phyloP scores from a whole-genome alignment of 1,139 yeast species.

The Pneumocystis sp. region DNA sequence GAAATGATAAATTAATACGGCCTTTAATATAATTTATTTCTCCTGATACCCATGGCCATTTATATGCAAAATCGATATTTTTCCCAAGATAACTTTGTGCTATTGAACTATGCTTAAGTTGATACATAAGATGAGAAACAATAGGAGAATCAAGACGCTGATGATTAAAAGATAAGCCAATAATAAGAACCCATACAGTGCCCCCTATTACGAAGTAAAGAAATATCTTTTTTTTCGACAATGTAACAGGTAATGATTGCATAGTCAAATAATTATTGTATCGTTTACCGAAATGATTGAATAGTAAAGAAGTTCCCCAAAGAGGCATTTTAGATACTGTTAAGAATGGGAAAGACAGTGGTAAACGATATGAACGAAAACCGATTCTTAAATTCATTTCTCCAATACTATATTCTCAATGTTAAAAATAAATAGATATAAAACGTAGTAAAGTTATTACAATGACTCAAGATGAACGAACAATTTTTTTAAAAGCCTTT shows the following conservation, averaged over 20 bases:
- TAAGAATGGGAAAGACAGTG: not conserved
- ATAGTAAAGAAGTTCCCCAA: not conserved
- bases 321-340: not conserved
- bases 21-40: constrained; percentile 72
- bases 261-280: not conserved
- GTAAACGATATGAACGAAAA: not conserved
- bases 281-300: not conserved
- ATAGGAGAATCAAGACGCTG: not conserved
- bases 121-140: not conserved
- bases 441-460: constrained; percentile 41
- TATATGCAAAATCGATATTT: constrained; percentile 51
- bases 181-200: not conserved
- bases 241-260: not conserved
- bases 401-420: not conserved
- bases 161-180: not conserved
- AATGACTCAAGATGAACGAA: constrained; percentile 58
- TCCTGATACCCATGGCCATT: constrained; percentile 81
- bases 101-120: not conserved
- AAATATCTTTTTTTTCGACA: not conserved
- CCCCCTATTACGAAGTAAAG: not conserved
- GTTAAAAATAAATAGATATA: not conserved
- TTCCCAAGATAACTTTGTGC: constrained; percentile 59
- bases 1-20: constrained; percentile 53
- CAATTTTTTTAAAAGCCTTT: constrained; percentile 72
- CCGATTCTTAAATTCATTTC: constrained; percentile 47